Evolutionary conservation across 208 protist genomes (phyloP).

Genomic region (Crithidia acanthocephali): DNA sequence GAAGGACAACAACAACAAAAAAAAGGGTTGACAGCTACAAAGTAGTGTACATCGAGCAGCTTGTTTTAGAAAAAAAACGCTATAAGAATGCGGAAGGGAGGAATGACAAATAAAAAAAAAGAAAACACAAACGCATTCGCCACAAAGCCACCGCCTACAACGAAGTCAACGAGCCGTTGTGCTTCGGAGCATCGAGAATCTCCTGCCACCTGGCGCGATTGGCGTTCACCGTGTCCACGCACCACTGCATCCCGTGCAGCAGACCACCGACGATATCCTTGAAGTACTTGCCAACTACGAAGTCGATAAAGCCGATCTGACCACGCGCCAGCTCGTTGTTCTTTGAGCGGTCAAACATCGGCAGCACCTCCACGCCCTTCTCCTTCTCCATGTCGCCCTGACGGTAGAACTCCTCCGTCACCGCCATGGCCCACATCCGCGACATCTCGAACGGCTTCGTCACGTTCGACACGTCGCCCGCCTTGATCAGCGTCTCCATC

Average conservation of each 20-base stretch:
- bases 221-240: conserved; percentile 60
- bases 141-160: neutral
- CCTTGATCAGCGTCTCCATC: conserved; percentile 86
- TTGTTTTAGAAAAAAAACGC: no score
- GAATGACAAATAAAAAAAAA: conserved; percentile 8
- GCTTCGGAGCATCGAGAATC: conserved; percentile 43
- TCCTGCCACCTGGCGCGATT: conserved; percentile 77
- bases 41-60: no score
- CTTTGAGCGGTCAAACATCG: conserved; percentile 87
- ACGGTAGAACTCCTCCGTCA: conserved; percentile 91
- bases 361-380: conserved; percentile 80
- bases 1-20: no score
- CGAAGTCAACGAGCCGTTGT: neutral
- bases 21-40: no score
- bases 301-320: conserved; percentile 90
- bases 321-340: conserved; percentile 87
- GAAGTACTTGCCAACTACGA: conserved; percentile 83
- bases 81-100: no score
- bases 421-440: conserved; percentile 78
- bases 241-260: conserved; percentile 84
- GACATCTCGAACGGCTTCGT: conserved; percentile 88
- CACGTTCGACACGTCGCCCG: conserved; percentile 87
- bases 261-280: conserved; percentile 59
- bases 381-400: conserved; percentile 91
- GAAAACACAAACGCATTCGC: neutral